A percentile compares a stretch with the other conserved stretches of the same genome.
phyloP scores from a whole-genome alignment of 2,329 filamentous ascomycete genomes.

The Arthrobotrys iridis region DNA sequence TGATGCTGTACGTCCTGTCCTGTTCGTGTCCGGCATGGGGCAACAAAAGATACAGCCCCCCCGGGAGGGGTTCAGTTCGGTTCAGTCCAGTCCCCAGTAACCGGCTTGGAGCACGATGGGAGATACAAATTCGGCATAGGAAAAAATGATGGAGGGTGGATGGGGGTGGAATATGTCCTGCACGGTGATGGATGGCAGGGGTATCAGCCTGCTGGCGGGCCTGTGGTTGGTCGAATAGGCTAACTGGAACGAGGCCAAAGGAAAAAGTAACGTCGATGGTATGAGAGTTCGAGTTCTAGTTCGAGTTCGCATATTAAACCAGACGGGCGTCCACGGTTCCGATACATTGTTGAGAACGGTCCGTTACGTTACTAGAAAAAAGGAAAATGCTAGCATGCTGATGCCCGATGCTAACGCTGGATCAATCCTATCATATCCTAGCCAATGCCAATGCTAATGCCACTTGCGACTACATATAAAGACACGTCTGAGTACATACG shows the following conservation, averaged over 20 bases:
- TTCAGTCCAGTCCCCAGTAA: too few species aligned
- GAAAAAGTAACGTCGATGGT: constrained; percentile 51
- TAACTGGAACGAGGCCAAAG: constrained; percentile 50
- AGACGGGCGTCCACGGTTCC: constrained; percentile 52
- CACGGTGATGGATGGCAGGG: constrained; percentile 51
- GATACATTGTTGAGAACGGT: constrained; percentile 25
- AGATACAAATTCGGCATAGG: constrained; percentile 50
- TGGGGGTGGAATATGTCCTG: constrained; percentile 50
- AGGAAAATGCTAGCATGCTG: constrained; percentile 23
- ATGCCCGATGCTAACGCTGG: too few species aligned
- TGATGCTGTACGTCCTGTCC: constrained; percentile 6
- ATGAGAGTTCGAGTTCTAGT: constrained; percentile 27
- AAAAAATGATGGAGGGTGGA: constrained; percentile 54
- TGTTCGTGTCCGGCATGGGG: constrained; percentile 22
- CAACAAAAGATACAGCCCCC: constrained; percentile 27
- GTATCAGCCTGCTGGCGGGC: constrained; percentile 34
- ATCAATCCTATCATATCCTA: too few species aligned
- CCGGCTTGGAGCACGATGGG: constrained; percentile 41
- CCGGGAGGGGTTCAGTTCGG: constrained; percentile 16
- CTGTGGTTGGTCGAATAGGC: constrained; percentile 53
- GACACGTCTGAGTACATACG: constrained; percentile 17
- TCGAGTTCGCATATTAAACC: constrained; percentile 48
- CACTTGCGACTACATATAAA: constrained; percentile 3
- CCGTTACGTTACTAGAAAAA: constrained; percentile 35
- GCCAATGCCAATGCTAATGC: not conserved